Evolutionary conservation across 495 filamentous ascomycete species (phyloP), one percentile per base, ranked within the genome.

Genomic region (Apodospora peruviana): DNA sequence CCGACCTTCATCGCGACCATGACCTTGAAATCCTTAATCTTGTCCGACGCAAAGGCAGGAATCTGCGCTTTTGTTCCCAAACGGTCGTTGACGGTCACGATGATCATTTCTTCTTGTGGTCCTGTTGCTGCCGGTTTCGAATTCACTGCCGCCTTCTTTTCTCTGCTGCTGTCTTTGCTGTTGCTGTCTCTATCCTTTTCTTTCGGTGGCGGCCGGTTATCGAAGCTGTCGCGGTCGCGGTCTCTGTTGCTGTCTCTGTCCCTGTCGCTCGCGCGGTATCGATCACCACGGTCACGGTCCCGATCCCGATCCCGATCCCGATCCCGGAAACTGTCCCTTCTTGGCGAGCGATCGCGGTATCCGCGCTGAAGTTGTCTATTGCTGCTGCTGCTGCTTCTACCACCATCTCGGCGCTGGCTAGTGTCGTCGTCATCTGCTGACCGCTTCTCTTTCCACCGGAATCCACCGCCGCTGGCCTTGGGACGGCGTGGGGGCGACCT

Each of bases 41-140:
- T 80, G 67, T 96, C 90, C 16, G 78, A 84, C 2, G 86, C 80
- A 39, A 95, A 73, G 60, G 89, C 94, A 0, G 90, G 91, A 50
- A 96, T 90, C 40, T 85, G 81, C 39, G 89, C 87, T 60, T 94
- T 95, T 10, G 90, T 95, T 17, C 90, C 90, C 19, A 96, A 71
- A 21, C 91, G 80, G 69, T 96, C 91, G 61, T 96, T 95, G 54
- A 96, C 85, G 57, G 89, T 79, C 14, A 96, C 90, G 19, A 93
- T 79, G 46, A 95, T 96, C 86, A 95, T 91, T 25, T 84, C 84
- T 61, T 91, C 87, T 2, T 73, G 68, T 46, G 19, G 34, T 41
- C 39, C 17, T 60, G 14, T n/a, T 50, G 44, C 16, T 52, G 55
- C 16, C 45, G 53, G 14, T 45, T 44, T 29, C 21, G 27, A 32